phyloP scores from a whole-genome alignment of 345 rosid genomes.

The Ceriops zippeliana region DNA sequence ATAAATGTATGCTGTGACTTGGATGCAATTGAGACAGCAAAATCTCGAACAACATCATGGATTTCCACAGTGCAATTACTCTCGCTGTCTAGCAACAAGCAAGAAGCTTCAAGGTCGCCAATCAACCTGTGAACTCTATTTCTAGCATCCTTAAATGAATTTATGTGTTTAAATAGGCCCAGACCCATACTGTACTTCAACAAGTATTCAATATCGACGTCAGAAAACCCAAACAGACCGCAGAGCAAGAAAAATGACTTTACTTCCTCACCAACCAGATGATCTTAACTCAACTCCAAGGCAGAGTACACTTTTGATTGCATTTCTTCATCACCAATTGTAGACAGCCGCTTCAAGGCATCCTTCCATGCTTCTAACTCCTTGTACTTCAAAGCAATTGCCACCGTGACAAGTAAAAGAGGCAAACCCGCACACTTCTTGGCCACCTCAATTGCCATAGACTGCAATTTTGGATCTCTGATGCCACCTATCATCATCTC shows the following conservation, averaged over 20 bases:
- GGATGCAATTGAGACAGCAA: constrained; percentile 12
- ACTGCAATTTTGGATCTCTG: neutral
- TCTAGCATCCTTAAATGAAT: neutral
- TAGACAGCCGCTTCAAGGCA: constrained; percentile 4
- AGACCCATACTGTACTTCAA: constrained; percentile 1
- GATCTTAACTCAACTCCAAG: constrained; percentile 23
- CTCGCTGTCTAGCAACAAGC: no score
- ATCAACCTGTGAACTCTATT: neutral
- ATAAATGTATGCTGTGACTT: constrained; percentile 6
- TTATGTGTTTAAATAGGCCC: neutral
- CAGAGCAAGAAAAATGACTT: constrained; percentile 27
- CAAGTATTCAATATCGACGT: neutral
- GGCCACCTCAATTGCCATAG: constrained; percentile 13
- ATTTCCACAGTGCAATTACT: neutral
- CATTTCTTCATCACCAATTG: neutral
- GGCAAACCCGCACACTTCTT: constrained; percentile 36
- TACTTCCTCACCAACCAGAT: constrained; percentile 20
- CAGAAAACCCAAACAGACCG: neutral
- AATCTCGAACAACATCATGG: constrained; percentile 8
- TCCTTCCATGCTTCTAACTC: constrained; percentile 15
- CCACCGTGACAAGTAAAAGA: constrained; percentile 17
- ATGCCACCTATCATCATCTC: constrained; percentile 8
- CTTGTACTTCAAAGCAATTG: constrained; percentile 8
- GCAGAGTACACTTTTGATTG: neutral
- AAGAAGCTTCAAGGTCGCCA: neutral